Conservation (phyloP, 345 rosid genomes). For the Nephelium lappaceum region DNA sequence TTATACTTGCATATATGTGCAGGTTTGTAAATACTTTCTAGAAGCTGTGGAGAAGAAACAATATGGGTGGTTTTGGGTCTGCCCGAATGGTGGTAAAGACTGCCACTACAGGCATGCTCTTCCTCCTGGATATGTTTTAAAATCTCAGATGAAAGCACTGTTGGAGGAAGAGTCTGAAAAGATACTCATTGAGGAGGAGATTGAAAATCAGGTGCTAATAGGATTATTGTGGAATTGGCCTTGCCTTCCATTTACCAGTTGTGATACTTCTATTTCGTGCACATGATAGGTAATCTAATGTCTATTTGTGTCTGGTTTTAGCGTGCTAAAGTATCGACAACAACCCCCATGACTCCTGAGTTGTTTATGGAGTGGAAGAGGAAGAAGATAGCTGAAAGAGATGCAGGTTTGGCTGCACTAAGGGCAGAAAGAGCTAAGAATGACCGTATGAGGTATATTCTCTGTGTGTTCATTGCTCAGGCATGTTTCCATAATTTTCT, state of each 20-base stretch:
- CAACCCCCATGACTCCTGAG: conserved; percentile 64
- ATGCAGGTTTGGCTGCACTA: conserved; percentile 54
- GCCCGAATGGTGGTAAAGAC: conserved; percentile 69
- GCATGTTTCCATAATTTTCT: background rate
- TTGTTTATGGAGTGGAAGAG: conserved; percentile 65
- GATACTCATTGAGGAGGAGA: conserved; percentile 61
- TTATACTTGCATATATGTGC: conserved; percentile 10
- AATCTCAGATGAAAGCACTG: conserved; percentile 73
- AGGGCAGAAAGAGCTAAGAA: conserved; percentile 65
- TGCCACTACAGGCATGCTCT: conserved; percentile 79
- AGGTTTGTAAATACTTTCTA: conserved; percentile 71
- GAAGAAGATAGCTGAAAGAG: conserved; percentile 59
- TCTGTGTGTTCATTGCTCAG: background rate
- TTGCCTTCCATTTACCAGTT: background rate
- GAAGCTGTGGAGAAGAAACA: conserved; percentile 82
- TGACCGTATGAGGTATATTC: conserved; percentile 64
- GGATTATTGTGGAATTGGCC: conserved; percentile 1
- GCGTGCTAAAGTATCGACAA: conserved; percentile 52
- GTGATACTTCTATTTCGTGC: background rate
- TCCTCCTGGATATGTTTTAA: conserved; percentile 70
- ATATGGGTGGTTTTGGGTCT: conserved; percentile 82
- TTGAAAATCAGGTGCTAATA: conserved; percentile 58
- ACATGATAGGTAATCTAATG: background rate
- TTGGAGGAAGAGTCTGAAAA: conserved; percentile 66
- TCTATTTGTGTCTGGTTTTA: conserved; percentile 25